Conservation (phyloP, 2,329 filamentous ascomycete species). For the Leptosphaerulina australis region DNA sequence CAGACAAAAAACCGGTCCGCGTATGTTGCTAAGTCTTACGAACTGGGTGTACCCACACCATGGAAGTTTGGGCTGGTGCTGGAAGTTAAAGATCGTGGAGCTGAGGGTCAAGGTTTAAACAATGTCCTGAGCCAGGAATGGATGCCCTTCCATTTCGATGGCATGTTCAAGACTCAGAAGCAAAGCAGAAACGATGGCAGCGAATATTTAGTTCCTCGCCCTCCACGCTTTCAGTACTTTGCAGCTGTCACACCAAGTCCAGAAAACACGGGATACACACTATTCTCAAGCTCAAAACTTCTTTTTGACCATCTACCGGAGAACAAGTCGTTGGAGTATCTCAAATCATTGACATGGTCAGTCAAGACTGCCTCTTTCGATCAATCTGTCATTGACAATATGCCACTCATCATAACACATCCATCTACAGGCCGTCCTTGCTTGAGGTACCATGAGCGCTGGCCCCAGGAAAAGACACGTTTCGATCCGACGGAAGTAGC, state of each 20-base stretch:
- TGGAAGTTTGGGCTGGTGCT: constrained; percentile 67
- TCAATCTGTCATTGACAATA: constrained; percentile 49
- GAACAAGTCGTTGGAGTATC: constrained; percentile 43
- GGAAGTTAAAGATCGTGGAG: constrained; percentile 65
- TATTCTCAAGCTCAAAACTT: constrained; percentile 60
- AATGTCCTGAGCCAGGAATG: constrained; percentile 58
- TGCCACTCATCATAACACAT: constrained; percentile 56
- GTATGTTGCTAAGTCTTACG: constrained; percentile 55
- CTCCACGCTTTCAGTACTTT: constrained; percentile 59
- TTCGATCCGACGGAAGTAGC: constrained; percentile 56
- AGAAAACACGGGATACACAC: constrained; percentile 59
- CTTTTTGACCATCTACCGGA: constrained; percentile 56
- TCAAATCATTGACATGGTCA: constrained; percentile 55
- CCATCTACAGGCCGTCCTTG: constrained; percentile 56
- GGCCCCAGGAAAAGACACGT: constrained; percentile 58
- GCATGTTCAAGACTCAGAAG: constrained; percentile 61
- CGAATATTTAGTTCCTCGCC: constrained; percentile 24
- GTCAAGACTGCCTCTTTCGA: constrained; percentile 58
- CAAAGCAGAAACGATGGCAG: constrained; percentile 38
- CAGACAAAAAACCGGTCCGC: constrained; percentile 55
- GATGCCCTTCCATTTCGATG: constrained; percentile 66
- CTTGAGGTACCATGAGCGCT: constrained; percentile 62
- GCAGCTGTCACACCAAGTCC: constrained; percentile 56
- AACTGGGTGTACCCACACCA: constrained; percentile 56
- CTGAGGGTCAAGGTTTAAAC: constrained; percentile 54